Evolutionary conservation across 2,329 filamentous ascomycete genomes (phyloP), one percentile per base, ranked within the genome.

Genomic region (Lecanosticta acicola): DNA sequence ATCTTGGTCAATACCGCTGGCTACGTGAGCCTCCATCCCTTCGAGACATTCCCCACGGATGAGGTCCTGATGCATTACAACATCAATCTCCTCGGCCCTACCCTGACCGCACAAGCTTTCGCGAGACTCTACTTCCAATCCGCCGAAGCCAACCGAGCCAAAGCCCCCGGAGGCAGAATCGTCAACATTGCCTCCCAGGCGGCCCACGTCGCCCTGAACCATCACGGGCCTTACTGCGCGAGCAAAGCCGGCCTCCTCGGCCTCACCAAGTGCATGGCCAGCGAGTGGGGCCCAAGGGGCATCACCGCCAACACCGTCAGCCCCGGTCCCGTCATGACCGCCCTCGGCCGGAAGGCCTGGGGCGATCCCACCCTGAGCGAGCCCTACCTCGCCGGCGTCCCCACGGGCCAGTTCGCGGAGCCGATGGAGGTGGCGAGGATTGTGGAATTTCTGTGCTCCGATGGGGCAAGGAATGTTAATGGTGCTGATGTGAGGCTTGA

Each of bases 381-480:
- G 33, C 54, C 46, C 20, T 60, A 60, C 39, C 51, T 57, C 24
- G 48, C 41, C 10, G 39, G 49, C 32, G 52, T 63, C 4, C 60
- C 60, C 5, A 61, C 59, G 8, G 59, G 60, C 10, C 51, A 48
- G 9, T 62, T 64, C 41, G 59, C 59, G 9, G 58, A 60, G 43
- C 60, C 61, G 10, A 58, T 67, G 36, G 64, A 89, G 71, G 64
- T 85, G 80, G 61, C 91, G 71, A 64, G 91, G 84, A 50, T 80
- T 77, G 85, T 93, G 57, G 58, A 60, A 1, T 66, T 62, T 44
- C 42, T 69, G 34, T 62, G 60, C 9, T 59, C 58, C 49, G 66
- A 67, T 48, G 60, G 60, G 40, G 55, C 59, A 10, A 43, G 59
- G 41, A 69, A 66, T 55, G 53, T 63, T 33, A 69, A 62, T 39